These are phyloP conservation scores for Flaveria ramosissima DNA, from an alignment of 129 eudicot species.

Conservation along the genomic window DNA sequence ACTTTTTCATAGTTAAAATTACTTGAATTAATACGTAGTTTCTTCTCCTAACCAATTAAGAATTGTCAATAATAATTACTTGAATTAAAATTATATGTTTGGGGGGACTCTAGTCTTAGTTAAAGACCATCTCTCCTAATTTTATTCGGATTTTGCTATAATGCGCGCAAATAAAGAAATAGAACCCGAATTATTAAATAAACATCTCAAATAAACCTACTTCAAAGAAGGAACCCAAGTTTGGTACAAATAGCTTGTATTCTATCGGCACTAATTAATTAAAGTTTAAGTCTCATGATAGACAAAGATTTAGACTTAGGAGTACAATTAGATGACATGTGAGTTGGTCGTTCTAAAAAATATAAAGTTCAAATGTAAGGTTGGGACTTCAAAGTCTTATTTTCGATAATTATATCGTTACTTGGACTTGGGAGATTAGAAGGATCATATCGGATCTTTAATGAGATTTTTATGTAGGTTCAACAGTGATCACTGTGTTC, in stretches of 20 bases:
- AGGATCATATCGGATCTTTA: background rate
- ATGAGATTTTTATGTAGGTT: background rate
- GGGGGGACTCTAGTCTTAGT: background rate
- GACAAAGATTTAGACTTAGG: too few relatives aligned
- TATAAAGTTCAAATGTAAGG: background rate
- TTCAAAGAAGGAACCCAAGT: too few relatives aligned
- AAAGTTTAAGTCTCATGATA: too few relatives aligned
- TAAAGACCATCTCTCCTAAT: background rate
- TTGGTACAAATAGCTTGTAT: too few relatives aligned
- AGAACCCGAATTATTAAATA: too few relatives aligned
- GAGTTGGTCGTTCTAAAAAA: too few relatives aligned
- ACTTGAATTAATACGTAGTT: background rate
- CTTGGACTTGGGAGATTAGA: background rate
- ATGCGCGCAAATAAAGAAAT: too few relatives aligned
- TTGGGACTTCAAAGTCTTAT: background rate
- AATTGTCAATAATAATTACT: background rate
- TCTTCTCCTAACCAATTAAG: too few relatives aligned
- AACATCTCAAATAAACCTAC: too few relatives aligned
- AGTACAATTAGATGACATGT: too few relatives aligned
- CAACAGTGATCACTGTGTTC: constrained; percentile 68
- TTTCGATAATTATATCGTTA: background rate
- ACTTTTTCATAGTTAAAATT: background rate
- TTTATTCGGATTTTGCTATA: too few relatives aligned
- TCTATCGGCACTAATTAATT: too few relatives aligned
- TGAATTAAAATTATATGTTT: background rate